These are phyloP conservation scores for Verticillium albo-atrum DNA, from an alignment of 2,329 filamentous ascomycete species.

Conservation along the genomic window DNA sequence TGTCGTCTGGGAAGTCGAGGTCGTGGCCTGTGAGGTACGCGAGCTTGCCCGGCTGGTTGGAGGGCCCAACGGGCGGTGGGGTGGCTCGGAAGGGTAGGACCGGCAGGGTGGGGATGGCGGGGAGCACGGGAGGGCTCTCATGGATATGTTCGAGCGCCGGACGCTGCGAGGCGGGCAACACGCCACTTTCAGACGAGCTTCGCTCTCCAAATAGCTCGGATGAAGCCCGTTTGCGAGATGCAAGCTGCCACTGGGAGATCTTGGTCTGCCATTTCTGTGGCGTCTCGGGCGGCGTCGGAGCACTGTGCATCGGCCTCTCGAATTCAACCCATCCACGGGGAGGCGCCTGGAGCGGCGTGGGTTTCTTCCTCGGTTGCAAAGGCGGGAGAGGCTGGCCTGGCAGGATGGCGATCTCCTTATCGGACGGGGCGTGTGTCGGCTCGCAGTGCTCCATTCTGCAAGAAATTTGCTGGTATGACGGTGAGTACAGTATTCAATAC, in stretches of 20 bases:
- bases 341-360: slow-evolving; percentile 19
- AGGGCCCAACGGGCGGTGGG: background rate
- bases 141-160: background rate
- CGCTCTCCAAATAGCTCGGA: slow-evolving; percentile 1
- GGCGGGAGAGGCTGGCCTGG: slow-evolving; percentile 13
- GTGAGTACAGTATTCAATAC: background rate
- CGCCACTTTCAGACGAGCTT: slow-evolving; percentile 6
- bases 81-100: background rate
- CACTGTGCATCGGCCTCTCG: background rate
- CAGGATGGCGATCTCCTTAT: slow-evolving; percentile 15
- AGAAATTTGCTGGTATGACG: background rate
- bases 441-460: background rate
- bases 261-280: background rate
- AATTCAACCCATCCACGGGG: background rate
- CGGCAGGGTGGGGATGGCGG: slow-evolving; percentile 28
- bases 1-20: slow-evolving; percentile 16
- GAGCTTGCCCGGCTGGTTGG: no score
- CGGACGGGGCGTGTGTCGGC: slow-evolving; percentile 7
- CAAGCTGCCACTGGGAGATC: slow-evolving; percentile 2
- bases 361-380: slow-evolving; percentile 17
- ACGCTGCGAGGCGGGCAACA: background rate
- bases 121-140: slow-evolving; percentile 16
- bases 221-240: background rate
- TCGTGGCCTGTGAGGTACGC: slow-evolving; percentile 36
- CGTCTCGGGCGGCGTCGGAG: background rate